These are phyloP conservation scores for Sclerotiophoma versabilis DNA, from an alignment of 2,329 filamentous ascomycete genomes.

Conservation along the genomic window DNA sequence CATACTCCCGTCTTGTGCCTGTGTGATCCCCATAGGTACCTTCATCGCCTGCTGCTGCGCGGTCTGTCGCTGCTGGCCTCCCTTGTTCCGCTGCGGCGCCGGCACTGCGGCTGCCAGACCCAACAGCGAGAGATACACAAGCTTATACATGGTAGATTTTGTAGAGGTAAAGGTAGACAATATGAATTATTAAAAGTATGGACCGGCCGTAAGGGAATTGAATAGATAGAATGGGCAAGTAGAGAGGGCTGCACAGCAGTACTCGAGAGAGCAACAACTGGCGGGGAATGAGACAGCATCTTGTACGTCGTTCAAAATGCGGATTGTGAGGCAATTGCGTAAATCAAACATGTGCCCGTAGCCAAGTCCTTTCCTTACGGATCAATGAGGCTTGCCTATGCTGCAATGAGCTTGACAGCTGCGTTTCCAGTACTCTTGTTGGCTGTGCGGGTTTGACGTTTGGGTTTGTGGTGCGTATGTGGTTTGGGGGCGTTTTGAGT, in stretches of 20 bases:
- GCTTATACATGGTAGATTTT: conserved; percentile 26
- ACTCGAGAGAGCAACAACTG: background rate
- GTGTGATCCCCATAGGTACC: conserved; percentile 45
- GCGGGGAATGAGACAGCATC: conserved; percentile 8
- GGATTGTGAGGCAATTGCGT: too few species aligned
- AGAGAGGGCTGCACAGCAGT: conserved; percentile 9
- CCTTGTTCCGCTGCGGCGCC: conserved; percentile 33
- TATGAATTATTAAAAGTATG: conserved; percentile 18
- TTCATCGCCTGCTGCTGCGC: conserved; percentile 46
- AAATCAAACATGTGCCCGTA: conserved; percentile 16
- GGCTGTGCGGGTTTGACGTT: conserved; percentile 34
- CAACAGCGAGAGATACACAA: conserved; percentile 28
- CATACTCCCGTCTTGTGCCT: conserved; percentile 61
- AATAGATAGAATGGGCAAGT: conserved; percentile 6
- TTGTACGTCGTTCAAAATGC: too few species aligned
- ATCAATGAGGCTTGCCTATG: conserved; percentile 22
- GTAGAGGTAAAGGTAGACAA: background rate
- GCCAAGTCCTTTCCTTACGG: conserved; percentile 12
- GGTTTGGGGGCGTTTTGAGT: conserved; percentile 32
- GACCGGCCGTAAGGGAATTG: conserved; percentile 34
- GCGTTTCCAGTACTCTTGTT: background rate
- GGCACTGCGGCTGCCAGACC: conserved; percentile 27
- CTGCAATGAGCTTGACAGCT: conserved; percentile 27
- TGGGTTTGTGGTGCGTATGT: conserved; percentile 28
- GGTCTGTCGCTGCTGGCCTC: conserved; percentile 29